Percentiles rank a stretch among this genome's conserved stretches.
phyloP scores from a whole-genome alignment of 768 basidiomycete species.

The Trametes cinnabarina region DNA sequence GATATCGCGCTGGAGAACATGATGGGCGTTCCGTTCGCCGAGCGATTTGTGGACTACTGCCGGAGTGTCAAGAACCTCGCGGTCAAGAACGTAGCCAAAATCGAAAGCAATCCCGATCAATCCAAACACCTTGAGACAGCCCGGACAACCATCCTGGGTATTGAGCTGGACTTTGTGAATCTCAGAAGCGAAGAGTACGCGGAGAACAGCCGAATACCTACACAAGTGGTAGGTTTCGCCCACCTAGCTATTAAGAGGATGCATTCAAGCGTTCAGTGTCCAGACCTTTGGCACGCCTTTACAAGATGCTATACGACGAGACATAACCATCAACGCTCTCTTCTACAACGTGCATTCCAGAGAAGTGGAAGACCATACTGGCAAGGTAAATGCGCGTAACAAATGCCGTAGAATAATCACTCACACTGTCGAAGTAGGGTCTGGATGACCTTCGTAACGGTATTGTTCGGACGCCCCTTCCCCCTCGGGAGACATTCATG shows the following conservation, averaged over 20 bases:
- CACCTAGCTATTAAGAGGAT: neutral
- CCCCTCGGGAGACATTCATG: conserved; percentile 82
- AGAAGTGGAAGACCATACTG: conserved; percentile 82
- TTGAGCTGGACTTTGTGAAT: conserved; percentile 93
- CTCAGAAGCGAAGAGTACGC: conserved; percentile 91
- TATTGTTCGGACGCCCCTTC: conserved; percentile 83
- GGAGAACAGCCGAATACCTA: conserved; percentile 83
- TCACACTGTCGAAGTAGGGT: conserved; percentile 49
- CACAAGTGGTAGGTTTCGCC: conserved; percentile 61
- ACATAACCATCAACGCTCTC: conserved; percentile 92
- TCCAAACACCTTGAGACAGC: conserved; percentile 98
- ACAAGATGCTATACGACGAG: conserved; percentile 87
- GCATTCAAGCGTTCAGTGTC: neutral
- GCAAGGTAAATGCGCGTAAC: conserved; percentile 48
- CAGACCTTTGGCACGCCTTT: conserved; percentile 90
- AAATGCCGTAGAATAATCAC: neutral
- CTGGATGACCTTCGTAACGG: conserved; percentile 78
- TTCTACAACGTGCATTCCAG: conserved; percentile 94
- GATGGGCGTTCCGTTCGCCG: conserved; percentile 89
- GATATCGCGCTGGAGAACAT: conserved; percentile 88
- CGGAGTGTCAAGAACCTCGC: conserved; percentile 48
- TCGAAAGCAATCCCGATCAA: conserved; percentile 93
- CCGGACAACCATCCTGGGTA: conserved; percentile 71
- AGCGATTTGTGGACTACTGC: conserved; percentile 66
- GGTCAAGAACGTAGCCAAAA: conserved; percentile 68